Conservation (phyloP, 768 basidiomycete species). For the Suillus discolor region DNA sequence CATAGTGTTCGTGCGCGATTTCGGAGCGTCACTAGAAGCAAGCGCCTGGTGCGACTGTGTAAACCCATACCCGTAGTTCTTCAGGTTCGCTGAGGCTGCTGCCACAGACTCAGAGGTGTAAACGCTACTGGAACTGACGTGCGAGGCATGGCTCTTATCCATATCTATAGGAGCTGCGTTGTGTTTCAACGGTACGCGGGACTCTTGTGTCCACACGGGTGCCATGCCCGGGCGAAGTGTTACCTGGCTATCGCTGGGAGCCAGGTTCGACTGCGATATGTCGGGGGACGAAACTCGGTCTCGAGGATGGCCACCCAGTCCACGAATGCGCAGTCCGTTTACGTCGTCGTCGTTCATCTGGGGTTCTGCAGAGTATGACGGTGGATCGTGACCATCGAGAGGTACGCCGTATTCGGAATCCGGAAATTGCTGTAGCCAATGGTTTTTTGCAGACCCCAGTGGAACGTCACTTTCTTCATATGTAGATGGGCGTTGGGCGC, state of each 20-base stretch:
- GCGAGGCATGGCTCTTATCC: conserved; percentile 5
- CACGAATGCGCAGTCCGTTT: conserved; percentile 41
- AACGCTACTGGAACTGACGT: conserved; percentile 21
- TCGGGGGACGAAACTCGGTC: conserved; percentile 14
- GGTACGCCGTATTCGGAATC: conserved; percentile 2
- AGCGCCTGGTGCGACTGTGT: conserved; percentile 13
- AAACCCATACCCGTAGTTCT: conserved; percentile 26
- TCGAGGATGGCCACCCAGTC: conserved; percentile 16
- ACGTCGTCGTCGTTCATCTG: conserved; percentile 29
- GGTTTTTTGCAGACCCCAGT: conserved; percentile 4
- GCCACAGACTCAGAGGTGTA: conserved; percentile 28
- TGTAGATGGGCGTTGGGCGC: conserved; percentile 22
- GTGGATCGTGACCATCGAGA: background rate
- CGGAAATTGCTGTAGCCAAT: conserved; percentile 6
- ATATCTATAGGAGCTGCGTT: background rate
- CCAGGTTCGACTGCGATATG: conserved; percentile 1
- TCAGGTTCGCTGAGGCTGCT: conserved; percentile 22
- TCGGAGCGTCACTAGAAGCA: conserved; percentile 7
- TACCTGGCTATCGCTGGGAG: conserved; percentile 10
- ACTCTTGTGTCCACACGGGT: conserved; percentile 15
- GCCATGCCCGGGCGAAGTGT: conserved; percentile 13
- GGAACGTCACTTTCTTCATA: conserved; percentile 5
- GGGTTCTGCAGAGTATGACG: background rate
- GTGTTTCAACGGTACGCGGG: conserved; percentile 14
- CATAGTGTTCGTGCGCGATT: conserved; percentile 8